These are phyloP conservation scores for Eimeria maxima DNA, from an alignment of 169 alveolate species.

Conservation along the genomic window DNA sequence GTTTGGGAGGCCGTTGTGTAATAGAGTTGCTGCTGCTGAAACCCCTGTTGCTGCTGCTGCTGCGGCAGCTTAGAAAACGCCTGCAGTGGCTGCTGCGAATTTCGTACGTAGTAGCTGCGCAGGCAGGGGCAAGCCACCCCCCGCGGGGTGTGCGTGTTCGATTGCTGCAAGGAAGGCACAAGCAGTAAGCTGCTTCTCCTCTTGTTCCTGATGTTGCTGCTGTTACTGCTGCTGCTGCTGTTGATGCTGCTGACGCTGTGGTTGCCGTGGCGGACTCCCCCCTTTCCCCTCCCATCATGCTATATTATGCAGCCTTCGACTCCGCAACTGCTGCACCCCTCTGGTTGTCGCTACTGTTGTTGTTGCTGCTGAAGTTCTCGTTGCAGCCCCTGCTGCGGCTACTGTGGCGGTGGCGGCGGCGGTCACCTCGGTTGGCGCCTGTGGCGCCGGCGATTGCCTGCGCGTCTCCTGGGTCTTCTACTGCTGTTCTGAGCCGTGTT, in stretches of 20 bases:
- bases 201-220: slow-evolving; percentile 3
- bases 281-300: slow-evolving; percentile 35
- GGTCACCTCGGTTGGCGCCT: neutral
- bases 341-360: neutral
- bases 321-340: neutral
- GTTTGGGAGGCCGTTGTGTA: slow-evolving; percentile 59
- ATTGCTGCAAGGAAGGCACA: slow-evolving; percentile 24
- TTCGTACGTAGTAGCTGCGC: slow-evolving; percentile 40
- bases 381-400: neutral
- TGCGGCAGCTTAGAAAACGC: slow-evolving; percentile 35
- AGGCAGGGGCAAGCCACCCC: slow-evolving; percentile 45
- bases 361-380: neutral
- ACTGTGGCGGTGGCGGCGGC: slow-evolving; percentile 1
- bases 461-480: neutral
- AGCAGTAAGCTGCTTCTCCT: neutral
- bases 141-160: neutral
- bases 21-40: slow-evolving; percentile 29
- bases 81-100: slow-evolving; percentile 67
- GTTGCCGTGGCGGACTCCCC: neutral
- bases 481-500: neutral
- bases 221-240: slow-evolving; percentile 21
- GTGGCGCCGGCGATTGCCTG: neutral
- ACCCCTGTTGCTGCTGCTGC: slow-evolving; percentile 63
- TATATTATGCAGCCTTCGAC: neutral
- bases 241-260: slow-evolving; percentile 32